Conservation (phyloP, 2,329 filamentous ascomycete species). For the Ophiostoma novo-ulmi region DNA sequence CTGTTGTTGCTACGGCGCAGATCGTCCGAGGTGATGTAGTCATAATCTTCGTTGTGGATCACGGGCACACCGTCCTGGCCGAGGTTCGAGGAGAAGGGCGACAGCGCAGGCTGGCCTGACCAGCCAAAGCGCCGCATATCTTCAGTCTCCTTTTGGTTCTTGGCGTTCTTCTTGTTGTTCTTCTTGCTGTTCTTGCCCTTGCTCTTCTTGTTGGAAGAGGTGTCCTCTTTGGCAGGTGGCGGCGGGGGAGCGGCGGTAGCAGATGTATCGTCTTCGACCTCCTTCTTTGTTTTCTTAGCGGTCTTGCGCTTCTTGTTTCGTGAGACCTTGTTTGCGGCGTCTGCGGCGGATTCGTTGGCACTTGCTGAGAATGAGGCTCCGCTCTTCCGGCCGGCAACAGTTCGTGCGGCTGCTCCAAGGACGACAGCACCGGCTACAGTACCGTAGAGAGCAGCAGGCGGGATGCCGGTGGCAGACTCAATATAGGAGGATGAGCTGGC, state of each 20-base stretch:
- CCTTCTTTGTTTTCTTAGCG: constrained; percentile 24
- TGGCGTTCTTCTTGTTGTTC: constrained; percentile 25
- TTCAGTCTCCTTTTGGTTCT: constrained; percentile 20
- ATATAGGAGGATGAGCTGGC: constrained; percentile 50
- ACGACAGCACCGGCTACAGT: constrained; percentile 46
- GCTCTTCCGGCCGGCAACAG: constrained; percentile 27
- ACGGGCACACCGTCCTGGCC: constrained; percentile 57
- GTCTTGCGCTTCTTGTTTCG: constrained; percentile 28
- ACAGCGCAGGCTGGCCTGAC: constrained; percentile 39
- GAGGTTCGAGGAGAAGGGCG: constrained; percentile 47
- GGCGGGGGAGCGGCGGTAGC: constrained; percentile 1
- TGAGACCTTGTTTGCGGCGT: constrained; percentile 15
- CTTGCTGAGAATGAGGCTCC: constrained; percentile 23
- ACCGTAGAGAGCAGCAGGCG: constrained; percentile 47
- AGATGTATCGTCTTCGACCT: background rate
- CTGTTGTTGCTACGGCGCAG: constrained; percentile 47
- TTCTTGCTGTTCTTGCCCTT: constrained; percentile 25
- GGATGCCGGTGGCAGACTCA: constrained; percentile 46
- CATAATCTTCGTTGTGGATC: constrained; percentile 71
- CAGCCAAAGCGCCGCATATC: constrained; percentile 52
- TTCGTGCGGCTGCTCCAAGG: constrained; percentile 43
- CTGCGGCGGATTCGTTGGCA: background rate
- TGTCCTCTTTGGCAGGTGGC: background rate
- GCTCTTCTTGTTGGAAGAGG: background rate
- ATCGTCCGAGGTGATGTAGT: constrained; percentile 77